Base-by-base conservation (phyloP, 257 asterid genomes). In the Lavandula angustifolia region DNA sequence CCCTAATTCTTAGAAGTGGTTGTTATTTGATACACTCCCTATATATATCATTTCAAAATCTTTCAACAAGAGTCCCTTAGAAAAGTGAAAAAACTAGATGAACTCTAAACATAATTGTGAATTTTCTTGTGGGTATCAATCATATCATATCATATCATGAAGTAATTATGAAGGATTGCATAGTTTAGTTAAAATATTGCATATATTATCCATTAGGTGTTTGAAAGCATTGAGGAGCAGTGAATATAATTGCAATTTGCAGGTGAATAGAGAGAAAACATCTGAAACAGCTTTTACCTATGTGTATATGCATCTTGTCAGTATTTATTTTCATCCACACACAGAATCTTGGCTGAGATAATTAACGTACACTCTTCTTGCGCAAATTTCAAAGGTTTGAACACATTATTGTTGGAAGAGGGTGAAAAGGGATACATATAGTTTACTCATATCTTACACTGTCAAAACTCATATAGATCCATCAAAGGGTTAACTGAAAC, bases 161-260 rank as follows among this genome's bases (percentile, higher is more conserved):
- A n/a, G n/a, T n/a, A n/a, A n/a, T n/a, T n/a, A 22, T 22, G 27
- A 22, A 22, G 27, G 27, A 22, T 22, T 22, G 27, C 27, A 22
- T 22, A 22, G 27, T 22, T 22, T 22, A 22, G 1, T 22, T 22
- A 22, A 22, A 22, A 29, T 66, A 73, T 42, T 60, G 12, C n/a
- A 61, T n/a, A n/a, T n/a, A n/a, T 41, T 62, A 68, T 70, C 59
- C 74, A 74, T 46, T 66, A 5, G 56, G 48, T 33, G 57, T 49
- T 17, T 46, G 34, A n/a, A 13, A 9, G 59, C 66, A 60, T 50
- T 44, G 27, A 27, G 13, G 27, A 58, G 69, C 79, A 70, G 70
- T 65, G 56, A 54, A 65, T 70, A 40, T 70, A 40, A 51, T 53
- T 14, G 57, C 68, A 72, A 47, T 76, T 68, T 67, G 78, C 81